Conservation (phyloP, 164 flowering plant species). For the Dillenia suffruticosa region DNA sequence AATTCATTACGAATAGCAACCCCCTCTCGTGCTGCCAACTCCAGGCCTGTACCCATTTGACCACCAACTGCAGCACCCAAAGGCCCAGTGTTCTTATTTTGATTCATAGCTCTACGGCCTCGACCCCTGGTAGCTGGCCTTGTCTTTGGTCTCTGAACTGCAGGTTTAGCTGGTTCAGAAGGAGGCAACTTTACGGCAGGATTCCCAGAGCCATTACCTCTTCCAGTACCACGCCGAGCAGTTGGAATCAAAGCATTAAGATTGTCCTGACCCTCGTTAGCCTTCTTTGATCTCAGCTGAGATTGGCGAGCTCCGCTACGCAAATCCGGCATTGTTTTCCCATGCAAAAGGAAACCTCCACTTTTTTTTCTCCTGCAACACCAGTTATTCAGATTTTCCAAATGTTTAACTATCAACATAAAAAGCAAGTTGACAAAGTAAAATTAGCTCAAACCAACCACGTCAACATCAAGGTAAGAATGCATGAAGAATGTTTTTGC, state of each 20-base stretch:
- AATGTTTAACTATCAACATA: no score
- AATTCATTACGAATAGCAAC: slow-evolving; percentile 23
- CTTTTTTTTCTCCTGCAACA: slow-evolving; percentile 4
- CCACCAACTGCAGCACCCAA: slow-evolving; percentile 20
- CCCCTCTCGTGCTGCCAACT: slow-evolving; percentile 16
- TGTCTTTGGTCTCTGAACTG: slow-evolving; percentile 14
- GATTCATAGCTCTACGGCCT: slow-evolving; percentile 23
- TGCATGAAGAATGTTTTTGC: no score
- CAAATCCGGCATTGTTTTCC: slow-evolving; percentile 39
- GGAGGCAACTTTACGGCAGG: slow-evolving; percentile 9
- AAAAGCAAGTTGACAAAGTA: no score
- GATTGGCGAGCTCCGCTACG: slow-evolving; percentile 35
- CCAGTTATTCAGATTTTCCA: neutral
- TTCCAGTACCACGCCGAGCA: slow-evolving; percentile 24
- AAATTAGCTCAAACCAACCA: no score
- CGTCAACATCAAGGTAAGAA: no score
- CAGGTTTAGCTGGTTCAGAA: slow-evolving; percentile 11
- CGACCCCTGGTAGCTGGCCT: slow-evolving; percentile 27
- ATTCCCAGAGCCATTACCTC: slow-evolving; percentile 20
- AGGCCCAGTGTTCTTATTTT: slow-evolving; percentile 23
- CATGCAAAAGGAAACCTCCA: slow-evolving; percentile 19
- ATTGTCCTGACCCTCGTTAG: slow-evolving; percentile 20
- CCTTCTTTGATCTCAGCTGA: slow-evolving; percentile 27
- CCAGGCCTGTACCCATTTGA: slow-evolving; percentile 9
- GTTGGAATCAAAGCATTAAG: slow-evolving; percentile 21